These are phyloP conservation scores for Corchorus olitorius DNA, from an alignment of 345 rosid species.

Conservation along the genomic window DNA sequence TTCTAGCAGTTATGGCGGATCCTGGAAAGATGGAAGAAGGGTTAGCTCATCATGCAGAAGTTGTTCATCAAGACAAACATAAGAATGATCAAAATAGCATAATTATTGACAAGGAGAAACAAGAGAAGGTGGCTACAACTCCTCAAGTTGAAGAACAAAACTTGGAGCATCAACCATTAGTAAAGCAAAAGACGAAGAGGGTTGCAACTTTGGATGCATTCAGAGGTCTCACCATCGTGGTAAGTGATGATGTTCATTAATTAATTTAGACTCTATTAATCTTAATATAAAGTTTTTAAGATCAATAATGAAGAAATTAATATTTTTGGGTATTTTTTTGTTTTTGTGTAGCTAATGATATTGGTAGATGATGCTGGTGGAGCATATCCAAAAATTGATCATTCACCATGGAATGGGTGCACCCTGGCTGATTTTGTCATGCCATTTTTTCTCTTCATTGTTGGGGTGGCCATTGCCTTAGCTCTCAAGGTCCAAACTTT, in stretches of 20 bases:
- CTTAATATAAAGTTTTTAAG: too few relatives aligned
- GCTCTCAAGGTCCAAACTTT: conserved; percentile 52
- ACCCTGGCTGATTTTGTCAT: conserved; percentile 67
- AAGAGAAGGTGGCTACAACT: neutral
- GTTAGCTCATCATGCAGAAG: conserved; percentile 9
- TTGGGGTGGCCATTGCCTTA: conserved; percentile 61
- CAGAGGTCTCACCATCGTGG: conserved; percentile 61
- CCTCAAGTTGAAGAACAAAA: neutral
- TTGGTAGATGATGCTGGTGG: conserved; percentile 61
- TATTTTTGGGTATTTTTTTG: too few relatives aligned
- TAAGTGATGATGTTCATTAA: conserved; percentile 13
- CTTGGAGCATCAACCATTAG: conserved; percentile 24
- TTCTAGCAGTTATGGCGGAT: conserved; percentile 39
- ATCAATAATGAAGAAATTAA: too few relatives aligned
- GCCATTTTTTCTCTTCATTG: conserved; percentile 74
- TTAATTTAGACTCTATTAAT: too few relatives aligned
- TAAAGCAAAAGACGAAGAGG: conserved; percentile 47
- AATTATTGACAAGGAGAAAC: neutral
- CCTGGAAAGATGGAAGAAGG: conserved; percentile 50
- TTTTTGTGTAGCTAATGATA: conserved; percentile 50
- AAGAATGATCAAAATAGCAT: conserved; percentile 9
- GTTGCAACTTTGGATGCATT: conserved; percentile 59
- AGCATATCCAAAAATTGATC: conserved; percentile 52
- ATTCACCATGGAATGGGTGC: conserved; percentile 69
- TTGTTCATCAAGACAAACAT: neutral